phyloP scores from a whole-genome alignment of 495 filamentous ascomycete genomes.

The Talaromyces stipitatus region DNA sequence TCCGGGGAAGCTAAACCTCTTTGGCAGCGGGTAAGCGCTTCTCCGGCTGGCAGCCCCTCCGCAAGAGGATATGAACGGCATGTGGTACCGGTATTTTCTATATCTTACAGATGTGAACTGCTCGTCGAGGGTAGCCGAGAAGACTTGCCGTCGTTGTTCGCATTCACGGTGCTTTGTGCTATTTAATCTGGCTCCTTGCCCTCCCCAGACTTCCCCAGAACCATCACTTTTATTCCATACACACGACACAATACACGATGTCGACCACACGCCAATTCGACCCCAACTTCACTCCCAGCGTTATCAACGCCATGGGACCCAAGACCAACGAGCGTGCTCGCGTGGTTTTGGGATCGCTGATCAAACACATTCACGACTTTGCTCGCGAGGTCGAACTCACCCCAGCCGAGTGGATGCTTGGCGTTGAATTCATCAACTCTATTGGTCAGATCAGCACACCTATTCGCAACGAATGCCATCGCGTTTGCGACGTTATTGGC shows the following conservation, averaged over 20 bases:
- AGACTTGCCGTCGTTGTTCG: neutral
- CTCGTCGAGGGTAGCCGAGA: neutral
- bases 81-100: neutral
- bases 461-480: conserved; percentile 64
- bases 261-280: conserved; percentile 36
- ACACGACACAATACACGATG: neutral
- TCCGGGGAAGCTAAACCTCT: neutral
- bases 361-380: conserved; percentile 39
- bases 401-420: conserved; percentile 40
- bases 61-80: neutral
- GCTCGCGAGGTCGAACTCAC: conserved; percentile 43
- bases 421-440: conserved; percentile 56
- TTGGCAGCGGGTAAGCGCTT: conserved; percentile 1
- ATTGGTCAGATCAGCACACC: conserved; percentile 65
- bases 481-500: conserved; percentile 65
- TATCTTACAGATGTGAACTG: neutral
- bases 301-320: conserved; percentile 64
- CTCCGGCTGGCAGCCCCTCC: neutral
- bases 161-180: neutral
- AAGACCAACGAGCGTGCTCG: conserved; percentile 50
- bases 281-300: conserved; percentile 57
- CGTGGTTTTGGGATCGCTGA: conserved; percentile 33
- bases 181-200: neutral
- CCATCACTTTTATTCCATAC: neutral
- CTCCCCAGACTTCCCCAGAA: conserved; percentile 4